Evolutionary conservation across 352 stramenopile genomes (phyloP).

Genomic region (Globisporangium echinulatum): DNA sequence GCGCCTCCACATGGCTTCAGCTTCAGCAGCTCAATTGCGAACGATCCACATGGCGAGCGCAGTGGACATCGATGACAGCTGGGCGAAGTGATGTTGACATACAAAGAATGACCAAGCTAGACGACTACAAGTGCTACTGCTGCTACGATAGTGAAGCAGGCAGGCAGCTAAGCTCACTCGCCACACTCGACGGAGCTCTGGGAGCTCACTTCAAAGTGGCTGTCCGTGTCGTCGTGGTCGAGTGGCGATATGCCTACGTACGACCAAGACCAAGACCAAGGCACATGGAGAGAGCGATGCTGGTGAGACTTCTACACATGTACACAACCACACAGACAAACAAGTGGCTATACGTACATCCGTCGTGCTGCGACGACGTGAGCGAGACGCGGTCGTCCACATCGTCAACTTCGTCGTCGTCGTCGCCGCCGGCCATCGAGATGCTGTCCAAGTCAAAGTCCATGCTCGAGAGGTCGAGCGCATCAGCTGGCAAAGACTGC

Average conservation of each 20-base stretch:
- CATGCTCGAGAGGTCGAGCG: conserved; percentile 36
- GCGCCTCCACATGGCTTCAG: background rate
- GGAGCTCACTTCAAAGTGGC: conserved; percentile 80
- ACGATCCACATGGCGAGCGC: too few relatives aligned
- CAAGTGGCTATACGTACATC: conserved; percentile 36
- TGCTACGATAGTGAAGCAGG: too few relatives aligned
- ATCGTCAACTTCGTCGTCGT: conserved; percentile 20
- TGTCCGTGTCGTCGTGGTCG: conserved; percentile 68
- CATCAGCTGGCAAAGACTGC: conserved; percentile 52
- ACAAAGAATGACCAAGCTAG: too few relatives aligned
- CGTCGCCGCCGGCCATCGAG: conserved; percentile 54
- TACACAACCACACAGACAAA: background rate
- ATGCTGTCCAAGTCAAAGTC: conserved; percentile 85
- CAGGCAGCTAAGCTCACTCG: background rate
- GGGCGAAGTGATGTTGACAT: background rate
- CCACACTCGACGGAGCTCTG: conserved; percentile 57
- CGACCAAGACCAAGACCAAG: background rate
- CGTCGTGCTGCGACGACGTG: conserved; percentile 64
- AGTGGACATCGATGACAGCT: background rate
- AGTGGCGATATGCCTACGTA: conserved; percentile 65
- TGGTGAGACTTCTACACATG: background rate
- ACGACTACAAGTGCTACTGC: too few relatives aligned
- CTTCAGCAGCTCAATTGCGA: background rate
- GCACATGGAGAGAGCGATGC: conserved; percentile 9
- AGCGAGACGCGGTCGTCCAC: conserved; percentile 61